Evolutionary conservation across 345 rosid genomes (phyloP).

Genomic region (Physaria fendleri): DNA sequence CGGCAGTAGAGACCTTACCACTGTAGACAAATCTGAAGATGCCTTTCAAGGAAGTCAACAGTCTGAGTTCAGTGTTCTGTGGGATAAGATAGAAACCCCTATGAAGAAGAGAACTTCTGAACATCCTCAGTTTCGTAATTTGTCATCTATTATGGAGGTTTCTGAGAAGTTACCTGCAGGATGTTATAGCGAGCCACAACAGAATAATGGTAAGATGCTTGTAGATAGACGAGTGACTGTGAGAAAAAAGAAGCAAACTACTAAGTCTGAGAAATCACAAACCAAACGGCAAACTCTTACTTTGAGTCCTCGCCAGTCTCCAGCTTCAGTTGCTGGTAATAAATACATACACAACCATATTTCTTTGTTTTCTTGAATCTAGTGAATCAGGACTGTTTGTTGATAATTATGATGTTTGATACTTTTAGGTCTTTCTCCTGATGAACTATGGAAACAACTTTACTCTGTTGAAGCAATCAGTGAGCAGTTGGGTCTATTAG

Average conservation of each 20-base stretch:
- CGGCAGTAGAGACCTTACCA: constrained; percentile 18
- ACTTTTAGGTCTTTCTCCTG: constrained; percentile 43
- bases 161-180: constrained; percentile 17
- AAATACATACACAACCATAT: background rate
- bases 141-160: constrained; percentile 35
- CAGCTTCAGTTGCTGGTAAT: constrained; percentile 41
- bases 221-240: constrained; percentile 30
- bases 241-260: constrained; percentile 48
- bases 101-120: constrained; percentile 54
- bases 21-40: constrained; percentile 21
- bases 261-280: constrained; percentile 30
- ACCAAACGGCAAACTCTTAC: constrained; percentile 31
- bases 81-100: constrained; percentile 31
- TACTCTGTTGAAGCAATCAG: constrained; percentile 38
- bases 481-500: constrained; percentile 40
- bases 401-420: constrained; percentile 7
- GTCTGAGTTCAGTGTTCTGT: constrained; percentile 19
- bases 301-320: constrained; percentile 22
- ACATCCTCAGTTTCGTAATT: constrained; percentile 36
- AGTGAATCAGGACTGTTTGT: background rate
- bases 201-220: constrained; percentile 25
- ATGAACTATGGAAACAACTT: constrained; percentile 32
- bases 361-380: background rate
- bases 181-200: constrained; percentile 20
- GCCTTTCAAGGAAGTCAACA: constrained; percentile 29